phyloP scores from a whole-genome alignment of 2,329 filamentous ascomycete genomes.

The Penicillium digitatum region DNA sequence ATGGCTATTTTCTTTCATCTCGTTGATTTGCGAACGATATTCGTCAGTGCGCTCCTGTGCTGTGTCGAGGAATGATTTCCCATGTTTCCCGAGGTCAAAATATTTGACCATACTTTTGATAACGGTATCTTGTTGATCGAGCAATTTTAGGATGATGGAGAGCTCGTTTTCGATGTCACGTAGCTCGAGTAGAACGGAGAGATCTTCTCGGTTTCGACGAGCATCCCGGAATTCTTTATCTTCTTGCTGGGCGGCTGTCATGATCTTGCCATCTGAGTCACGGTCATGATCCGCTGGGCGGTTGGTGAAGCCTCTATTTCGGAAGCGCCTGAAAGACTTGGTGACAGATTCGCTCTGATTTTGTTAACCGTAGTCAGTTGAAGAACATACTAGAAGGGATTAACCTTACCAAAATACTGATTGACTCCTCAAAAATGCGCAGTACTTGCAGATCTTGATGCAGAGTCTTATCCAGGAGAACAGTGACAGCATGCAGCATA shows the following conservation, averaged over 20 bases:
- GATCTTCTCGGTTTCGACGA: conserved; percentile 59
- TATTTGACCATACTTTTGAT: conserved; percentile 42
- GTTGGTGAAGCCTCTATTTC: conserved; percentile 54
- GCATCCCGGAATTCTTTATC: conserved; percentile 50
- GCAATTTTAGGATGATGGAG: conserved; percentile 53
- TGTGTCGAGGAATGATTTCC: conserved; percentile 51
- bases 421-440: conserved; percentile 63
- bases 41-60: conserved; percentile 53
- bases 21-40: conserved; percentile 52
- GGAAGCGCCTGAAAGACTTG: conserved; percentile 59
- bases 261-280: conserved; percentile 27
- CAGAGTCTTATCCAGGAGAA: conserved; percentile 57
- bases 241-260: conserved; percentile 33
- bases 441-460: conserved; percentile 62
- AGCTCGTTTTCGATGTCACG: conserved; percentile 64
- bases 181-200: conserved; percentile 59
- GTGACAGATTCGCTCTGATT: conserved; percentile 59
- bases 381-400: not conserved
- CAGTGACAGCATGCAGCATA: conserved; percentile 59
- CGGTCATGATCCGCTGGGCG: conserved; percentile 33
- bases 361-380: not conserved
- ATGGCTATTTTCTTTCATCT: conserved; percentile 58
- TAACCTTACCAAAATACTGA: conserved; percentile 54
- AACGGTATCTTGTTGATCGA: conserved; percentile 54
- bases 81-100: conserved; percentile 37